phyloP scores from a whole-genome alignment of 805 yeast species.

The Candida lessepsii region DNA sequence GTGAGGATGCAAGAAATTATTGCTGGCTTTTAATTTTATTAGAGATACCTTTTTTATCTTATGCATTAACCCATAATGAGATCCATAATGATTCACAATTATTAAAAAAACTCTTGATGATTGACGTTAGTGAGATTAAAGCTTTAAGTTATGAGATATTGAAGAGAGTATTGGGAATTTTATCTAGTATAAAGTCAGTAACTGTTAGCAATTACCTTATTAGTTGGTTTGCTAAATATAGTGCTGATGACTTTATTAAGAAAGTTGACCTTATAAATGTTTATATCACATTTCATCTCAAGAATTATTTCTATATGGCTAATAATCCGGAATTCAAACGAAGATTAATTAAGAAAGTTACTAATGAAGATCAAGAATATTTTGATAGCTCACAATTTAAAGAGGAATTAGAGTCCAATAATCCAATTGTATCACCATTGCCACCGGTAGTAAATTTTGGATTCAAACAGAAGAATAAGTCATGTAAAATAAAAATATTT shows the following conservation, averaged over 20 bases:
- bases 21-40: constrained; percentile 63
- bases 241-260: constrained; percentile 41
- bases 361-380: constrained; percentile 20
- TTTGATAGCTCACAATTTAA: constrained; percentile 22
- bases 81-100: constrained; percentile 8
- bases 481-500: constrained; percentile 44
- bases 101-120: no score
- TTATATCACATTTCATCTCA: constrained; percentile 74
- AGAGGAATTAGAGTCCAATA: constrained; percentile 16
- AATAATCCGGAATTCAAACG: constrained; percentile 24
- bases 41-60: constrained; percentile 63
- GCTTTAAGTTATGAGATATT: constrained; percentile 64
- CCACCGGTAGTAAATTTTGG: constrained; percentile 10
- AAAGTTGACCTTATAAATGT: constrained; percentile 71
- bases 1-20: constrained; percentile 42
- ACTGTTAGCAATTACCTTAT: constrained; percentile 43
- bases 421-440: constrained; percentile 9
- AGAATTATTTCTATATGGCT: constrained; percentile 46
- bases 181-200: constrained; percentile 49
- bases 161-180: constrained; percentile 65
- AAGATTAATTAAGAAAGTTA: constrained; percentile 3
- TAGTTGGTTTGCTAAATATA: constrained; percentile 53
- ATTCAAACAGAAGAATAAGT: constrained; percentile 16
- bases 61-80: constrained; percentile 40
- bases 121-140: constrained; percentile 51